Evolutionary conservation across 352 stramenopile genomes (phyloP).

Genomic region (Globisporangium canariense): DNA sequence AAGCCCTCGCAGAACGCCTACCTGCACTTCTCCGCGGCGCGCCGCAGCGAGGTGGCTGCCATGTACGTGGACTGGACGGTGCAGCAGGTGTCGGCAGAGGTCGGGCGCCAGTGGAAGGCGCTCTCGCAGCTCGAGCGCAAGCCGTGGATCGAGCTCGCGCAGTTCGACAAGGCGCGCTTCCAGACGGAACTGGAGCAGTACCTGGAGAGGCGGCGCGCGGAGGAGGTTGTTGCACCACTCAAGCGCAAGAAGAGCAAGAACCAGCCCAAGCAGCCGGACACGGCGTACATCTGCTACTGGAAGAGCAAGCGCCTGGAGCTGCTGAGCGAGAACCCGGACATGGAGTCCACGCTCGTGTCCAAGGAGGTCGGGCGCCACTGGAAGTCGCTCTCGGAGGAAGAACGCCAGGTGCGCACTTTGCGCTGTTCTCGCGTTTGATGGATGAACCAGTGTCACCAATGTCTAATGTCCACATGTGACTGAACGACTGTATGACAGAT

Average conservation of each 20-base stretch:
- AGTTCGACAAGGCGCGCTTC: constrained; percentile 56
- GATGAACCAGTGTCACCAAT: no score
- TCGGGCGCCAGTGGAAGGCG: constrained; percentile 51
- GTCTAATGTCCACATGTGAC: no score
- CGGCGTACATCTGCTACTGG: constrained; percentile 68
- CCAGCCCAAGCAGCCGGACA: constrained; percentile 50
- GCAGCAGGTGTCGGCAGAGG: constrained; percentile 44
- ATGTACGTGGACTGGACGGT: constrained; percentile 38
- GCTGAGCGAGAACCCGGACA: constrained; percentile 34
- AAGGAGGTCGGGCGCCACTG: constrained; percentile 48
- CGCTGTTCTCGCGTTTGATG: neutral
- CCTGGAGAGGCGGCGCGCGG: constrained; percentile 15
- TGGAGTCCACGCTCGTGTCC: constrained; percentile 40
- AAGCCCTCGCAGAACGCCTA: constrained; percentile 42
- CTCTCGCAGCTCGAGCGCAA: constrained; percentile 36
- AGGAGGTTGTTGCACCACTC: constrained; percentile 14
- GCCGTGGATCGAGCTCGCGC: constrained; percentile 51
- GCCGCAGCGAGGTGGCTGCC: constrained; percentile 28
- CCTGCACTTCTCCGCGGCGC: constrained; percentile 40
- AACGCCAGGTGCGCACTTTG: constrained; percentile 27
- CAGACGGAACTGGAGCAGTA: constrained; percentile 33
- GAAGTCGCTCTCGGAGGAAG: constrained; percentile 34
- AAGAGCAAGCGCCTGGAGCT: constrained; percentile 39
- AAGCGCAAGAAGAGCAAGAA: constrained; percentile 38
- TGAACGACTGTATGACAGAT: constrained; percentile 14